These are phyloP conservation scores for Carex myosuroides DNA, from an alignment of 176 grass and related monocot species.

Conservation along the genomic window DNA sequence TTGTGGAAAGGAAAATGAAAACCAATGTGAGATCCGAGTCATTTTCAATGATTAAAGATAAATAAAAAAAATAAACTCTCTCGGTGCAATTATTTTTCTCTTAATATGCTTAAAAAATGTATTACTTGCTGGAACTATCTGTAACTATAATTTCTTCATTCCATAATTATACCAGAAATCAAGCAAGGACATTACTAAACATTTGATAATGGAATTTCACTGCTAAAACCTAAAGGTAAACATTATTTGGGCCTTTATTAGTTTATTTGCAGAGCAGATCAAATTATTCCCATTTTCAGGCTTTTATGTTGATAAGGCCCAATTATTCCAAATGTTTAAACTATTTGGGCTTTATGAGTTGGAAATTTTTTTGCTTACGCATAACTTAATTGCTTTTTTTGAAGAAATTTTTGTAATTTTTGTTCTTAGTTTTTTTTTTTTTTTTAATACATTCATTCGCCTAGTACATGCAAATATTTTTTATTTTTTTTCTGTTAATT, in stretches of 20 bases:
- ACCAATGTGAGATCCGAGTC: neutral
- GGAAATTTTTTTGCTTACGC: neutral
- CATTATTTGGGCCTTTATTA: too few relatives aligned
- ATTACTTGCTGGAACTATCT: neutral
- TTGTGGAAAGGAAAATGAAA: neutral
- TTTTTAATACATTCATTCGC: neutral
- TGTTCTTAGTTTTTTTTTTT: too few relatives aligned
- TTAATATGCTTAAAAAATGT: neutral
- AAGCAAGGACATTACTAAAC: neutral
- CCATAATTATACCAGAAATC: neutral
- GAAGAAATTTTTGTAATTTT: too few relatives aligned
- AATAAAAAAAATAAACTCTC: neutral
- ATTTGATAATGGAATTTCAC: neutral
- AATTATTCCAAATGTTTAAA: neutral
- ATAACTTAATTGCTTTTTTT: neutral
- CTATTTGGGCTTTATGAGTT: neutral
- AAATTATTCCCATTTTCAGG: neutral
- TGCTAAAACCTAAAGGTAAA: neutral
- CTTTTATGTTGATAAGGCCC: neutral
- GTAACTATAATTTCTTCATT: neutral
- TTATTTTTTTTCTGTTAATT: neutral
- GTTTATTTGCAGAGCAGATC: neutral
- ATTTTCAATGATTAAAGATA: neutral
- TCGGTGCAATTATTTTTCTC: neutral
- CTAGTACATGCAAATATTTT: neutral